Conservation (phyloP, 768 basidiomycete species). For the Mycena latifolia region DNA sequence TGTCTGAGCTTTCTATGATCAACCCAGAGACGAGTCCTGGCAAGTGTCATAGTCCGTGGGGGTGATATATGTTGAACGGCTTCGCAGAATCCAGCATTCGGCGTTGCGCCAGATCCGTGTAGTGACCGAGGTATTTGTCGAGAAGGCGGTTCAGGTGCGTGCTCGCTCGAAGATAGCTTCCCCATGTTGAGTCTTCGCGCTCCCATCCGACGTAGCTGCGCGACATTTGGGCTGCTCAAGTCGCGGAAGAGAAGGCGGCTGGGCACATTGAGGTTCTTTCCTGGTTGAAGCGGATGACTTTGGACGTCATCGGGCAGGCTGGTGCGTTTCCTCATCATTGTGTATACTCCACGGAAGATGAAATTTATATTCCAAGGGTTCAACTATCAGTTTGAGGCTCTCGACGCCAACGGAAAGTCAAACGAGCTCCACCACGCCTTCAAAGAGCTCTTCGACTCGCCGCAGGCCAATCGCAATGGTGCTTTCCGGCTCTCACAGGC, state of each 20-base stretch:
- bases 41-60: background rate
- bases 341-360: background rate
- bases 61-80: too few species aligned
- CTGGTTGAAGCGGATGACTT: constrained; percentile 50
- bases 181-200: too few species aligned
- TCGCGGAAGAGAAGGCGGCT: constrained; percentile 33
- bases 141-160: constrained; percentile 41
- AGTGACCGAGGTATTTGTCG: constrained; percentile 51
- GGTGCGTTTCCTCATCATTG: constrained; percentile 42
- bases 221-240: constrained; percentile 46
- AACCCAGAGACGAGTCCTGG: constrained; percentile 4
- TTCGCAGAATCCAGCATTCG: constrained; percentile 60
- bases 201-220: constrained; percentile 37
- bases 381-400: constrained; percentile 49
- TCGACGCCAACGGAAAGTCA: constrained; percentile 36
- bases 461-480: background rate
- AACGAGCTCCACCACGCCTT: constrained; percentile 50
- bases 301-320: constrained; percentile 58
- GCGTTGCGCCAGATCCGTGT: constrained; percentile 55
- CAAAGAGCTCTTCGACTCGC: constrained; percentile 40
- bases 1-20: background rate
- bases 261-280: constrained; percentile 46
- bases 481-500: constrained; percentile 36
- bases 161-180: too few species aligned
- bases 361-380: constrained; percentile 27